phyloP scores from a whole-genome alignment of 2,329 filamentous ascomycete genomes.

The Diaporthe helianthi region DNA sequence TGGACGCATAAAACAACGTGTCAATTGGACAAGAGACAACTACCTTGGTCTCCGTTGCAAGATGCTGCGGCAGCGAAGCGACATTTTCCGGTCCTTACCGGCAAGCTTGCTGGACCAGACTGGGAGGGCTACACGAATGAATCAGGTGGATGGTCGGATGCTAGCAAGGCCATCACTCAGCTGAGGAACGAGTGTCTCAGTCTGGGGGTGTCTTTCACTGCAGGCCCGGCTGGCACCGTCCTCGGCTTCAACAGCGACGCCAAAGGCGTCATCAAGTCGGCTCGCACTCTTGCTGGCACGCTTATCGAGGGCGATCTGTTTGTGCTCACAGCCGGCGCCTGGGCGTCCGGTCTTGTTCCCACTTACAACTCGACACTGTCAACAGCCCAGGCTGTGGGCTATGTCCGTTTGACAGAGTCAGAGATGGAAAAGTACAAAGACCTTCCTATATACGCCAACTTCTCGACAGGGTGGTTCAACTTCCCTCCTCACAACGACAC shows the following conservation, averaged over 20 bases:
- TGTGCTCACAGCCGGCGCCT: neutral
- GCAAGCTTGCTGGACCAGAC: neutral
- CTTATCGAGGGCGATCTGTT: neutral
- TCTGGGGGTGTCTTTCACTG: neutral
- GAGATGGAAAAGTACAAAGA: neutral
- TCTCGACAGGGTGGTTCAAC: neutral
- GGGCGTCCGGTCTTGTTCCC: neutral
- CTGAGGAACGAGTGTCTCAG: neutral
- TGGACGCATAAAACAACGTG: neutral
- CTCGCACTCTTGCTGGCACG: neutral
- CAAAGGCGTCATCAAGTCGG: neutral
- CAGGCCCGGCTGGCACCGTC: neutral
- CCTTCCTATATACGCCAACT: neutral
- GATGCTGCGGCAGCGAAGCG: neutral
- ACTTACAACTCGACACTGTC: neutral
- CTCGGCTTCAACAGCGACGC: conserved; percentile 6
- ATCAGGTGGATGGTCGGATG: neutral
- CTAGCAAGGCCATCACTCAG: neutral
- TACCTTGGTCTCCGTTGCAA: neutral
- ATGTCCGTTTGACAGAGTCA: conserved; percentile 1
- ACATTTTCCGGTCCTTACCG: neutral
- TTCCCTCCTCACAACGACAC: neutral
- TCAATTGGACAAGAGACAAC: neutral
- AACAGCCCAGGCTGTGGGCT: neutral
- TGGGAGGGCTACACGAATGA: neutral